phyloP scores from a whole-genome alignment of 345 rosid genomes.

The Populus ilicifolia region DNA sequence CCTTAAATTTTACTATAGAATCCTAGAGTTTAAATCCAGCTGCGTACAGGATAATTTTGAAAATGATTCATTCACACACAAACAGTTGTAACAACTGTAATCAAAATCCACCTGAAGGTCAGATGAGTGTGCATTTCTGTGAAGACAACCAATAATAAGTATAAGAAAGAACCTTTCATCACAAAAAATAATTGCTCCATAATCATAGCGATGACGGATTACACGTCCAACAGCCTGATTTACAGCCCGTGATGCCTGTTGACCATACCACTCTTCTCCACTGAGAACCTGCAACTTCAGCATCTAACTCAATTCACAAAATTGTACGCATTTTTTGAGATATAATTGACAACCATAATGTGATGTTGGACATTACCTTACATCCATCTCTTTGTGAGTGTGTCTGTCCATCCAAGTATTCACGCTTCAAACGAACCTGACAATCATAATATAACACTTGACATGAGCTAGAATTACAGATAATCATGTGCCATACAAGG shows the following conservation, averaged over 20 bases:
- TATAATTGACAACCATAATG: conserved; percentile 11
- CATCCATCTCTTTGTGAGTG: conserved; percentile 32
- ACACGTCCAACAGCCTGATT: conserved; percentile 98
- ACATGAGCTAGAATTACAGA: neutral
- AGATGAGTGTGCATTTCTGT: neutral
- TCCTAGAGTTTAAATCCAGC: neutral
- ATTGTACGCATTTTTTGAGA: neutral
- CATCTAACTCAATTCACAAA: conserved; percentile 18
- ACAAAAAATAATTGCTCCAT: conserved; percentile 85
- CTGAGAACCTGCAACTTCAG: conserved; percentile 43
- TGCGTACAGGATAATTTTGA: neutral
- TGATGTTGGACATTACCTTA: conserved; percentile 38
- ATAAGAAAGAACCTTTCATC: conserved; percentile 65
- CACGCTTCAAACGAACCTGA: conserved; percentile 89
- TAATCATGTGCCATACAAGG: neutral
- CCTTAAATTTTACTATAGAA: neutral
- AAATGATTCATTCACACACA: neutral
- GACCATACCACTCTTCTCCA: conserved; percentile 88
- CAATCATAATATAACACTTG: conserved; percentile 5
- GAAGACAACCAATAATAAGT: conserved; percentile 6
- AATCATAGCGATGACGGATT: conserved; percentile 91
- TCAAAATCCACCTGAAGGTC: conserved; percentile 5
- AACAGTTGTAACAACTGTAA: neutral
- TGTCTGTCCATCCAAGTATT: conserved; percentile 63
- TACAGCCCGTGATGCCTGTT: conserved; percentile 90